Conservation (phyloP, 2,329 filamentous ascomycete genomes). For the Ramichloridium luteum region DNA sequence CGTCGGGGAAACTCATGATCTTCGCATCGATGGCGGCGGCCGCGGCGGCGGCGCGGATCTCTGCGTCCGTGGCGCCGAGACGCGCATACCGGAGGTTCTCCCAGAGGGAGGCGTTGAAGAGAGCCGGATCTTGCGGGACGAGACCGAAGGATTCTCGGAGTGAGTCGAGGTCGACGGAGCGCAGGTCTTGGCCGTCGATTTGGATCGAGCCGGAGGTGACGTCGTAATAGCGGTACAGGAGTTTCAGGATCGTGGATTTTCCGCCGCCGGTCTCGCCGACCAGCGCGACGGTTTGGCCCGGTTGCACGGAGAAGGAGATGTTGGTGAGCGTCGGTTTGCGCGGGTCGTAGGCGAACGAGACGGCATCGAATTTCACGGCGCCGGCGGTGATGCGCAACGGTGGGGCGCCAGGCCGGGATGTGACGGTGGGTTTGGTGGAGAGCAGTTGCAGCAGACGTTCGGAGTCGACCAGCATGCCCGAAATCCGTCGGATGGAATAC, state of each 20-base stretch:
- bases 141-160: constrained; percentile 49
- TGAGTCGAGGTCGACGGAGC: constrained; percentile 45
- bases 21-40: constrained; percentile 53
- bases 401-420: constrained; percentile 35
- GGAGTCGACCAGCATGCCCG: constrained; percentile 49
- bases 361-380: constrained; percentile 42
- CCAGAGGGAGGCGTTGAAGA: constrained; percentile 54
- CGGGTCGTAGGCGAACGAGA: constrained; percentile 44
- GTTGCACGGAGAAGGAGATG: constrained; percentile 37
- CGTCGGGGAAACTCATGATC: constrained; percentile 48
- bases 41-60: constrained; percentile 48
- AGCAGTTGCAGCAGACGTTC: constrained; percentile 49
- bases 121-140: constrained; percentile 51
- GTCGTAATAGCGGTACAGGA: constrained; percentile 51
- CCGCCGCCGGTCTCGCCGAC: constrained; percentile 52
- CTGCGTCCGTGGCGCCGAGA: constrained; percentile 47
- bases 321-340: constrained; percentile 40
- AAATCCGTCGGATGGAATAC: constrained; percentile 37
- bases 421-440: constrained; percentile 44
- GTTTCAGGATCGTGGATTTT: constrained; percentile 50
- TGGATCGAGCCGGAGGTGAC: constrained; percentile 41
- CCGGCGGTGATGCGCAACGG: constrained; percentile 36
- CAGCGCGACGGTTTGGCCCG: constrained; percentile 46
- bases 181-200: constrained; percentile 49
- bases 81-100: constrained; percentile 54